Evolutionary conservation across 2,329 filamentous ascomycete species (phyloP).

Genomic region (Lachnellula hyalina): DNA sequence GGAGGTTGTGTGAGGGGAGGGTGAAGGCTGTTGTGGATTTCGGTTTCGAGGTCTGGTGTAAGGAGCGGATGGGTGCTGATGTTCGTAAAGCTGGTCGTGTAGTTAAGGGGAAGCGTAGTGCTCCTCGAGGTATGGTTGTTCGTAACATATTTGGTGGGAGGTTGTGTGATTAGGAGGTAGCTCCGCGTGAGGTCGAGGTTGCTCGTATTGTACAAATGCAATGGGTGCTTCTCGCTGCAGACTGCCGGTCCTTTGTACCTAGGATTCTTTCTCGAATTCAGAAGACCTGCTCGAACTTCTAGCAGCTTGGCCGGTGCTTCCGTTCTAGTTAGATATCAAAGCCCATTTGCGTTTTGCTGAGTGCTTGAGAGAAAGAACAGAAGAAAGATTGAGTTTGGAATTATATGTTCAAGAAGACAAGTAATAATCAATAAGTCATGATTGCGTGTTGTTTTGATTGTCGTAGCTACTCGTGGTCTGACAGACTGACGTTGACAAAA

Average conservation of each 20-base stretch:
- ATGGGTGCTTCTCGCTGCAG: neutral
- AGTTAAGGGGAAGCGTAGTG: conserved; percentile 4
- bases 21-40: conserved; percentile 17
- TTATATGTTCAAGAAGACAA: neutral
- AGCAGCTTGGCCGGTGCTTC: too few species aligned
- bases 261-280: neutral
- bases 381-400: neutral
- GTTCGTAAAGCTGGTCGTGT: conserved; percentile 10
- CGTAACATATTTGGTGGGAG: conserved; percentile 17
- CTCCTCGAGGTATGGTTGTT: conserved; percentile 16
- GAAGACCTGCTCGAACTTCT: neutral
- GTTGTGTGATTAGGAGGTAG: neutral
- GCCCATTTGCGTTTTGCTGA: too few species aligned
- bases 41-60: conserved; percentile 9
- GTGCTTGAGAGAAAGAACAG: too few species aligned
- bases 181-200: conserved; percentile 1
- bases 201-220: neutral
- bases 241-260: neutral
- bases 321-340: too few species aligned
- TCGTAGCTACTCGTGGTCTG: neutral
- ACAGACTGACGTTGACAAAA: neutral
- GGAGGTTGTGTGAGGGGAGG: conserved; percentile 18
- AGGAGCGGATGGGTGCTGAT: conserved; percentile 1
- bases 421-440: neutral
- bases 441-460: neutral